Percentiles rank a stretch among this genome's conserved stretches.
Evolutionary conservation across 768 basidiomycete genomes (phyloP).

Genomic region (Chalciporus pseudorubinellus): DNA sequence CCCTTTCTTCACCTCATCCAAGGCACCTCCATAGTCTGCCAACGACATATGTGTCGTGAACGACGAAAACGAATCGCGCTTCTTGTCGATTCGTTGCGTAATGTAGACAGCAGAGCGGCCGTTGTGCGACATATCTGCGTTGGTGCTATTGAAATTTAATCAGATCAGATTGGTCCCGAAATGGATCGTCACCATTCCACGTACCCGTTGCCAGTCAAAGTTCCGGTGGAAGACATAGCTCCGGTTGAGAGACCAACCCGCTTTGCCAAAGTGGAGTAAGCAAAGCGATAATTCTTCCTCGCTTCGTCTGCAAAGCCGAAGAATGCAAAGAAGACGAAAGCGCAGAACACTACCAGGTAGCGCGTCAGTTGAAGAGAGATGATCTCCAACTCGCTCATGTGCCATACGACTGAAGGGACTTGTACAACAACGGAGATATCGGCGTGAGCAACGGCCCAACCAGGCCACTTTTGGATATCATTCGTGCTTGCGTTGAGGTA

Average conservation of each 20-base stretch:
- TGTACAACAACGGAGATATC: conserved; percentile 39
- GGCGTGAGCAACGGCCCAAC: conserved; percentile 40
- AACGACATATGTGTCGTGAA: conserved; percentile 44
- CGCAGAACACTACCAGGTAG: conserved; percentile 48
- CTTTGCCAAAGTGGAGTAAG: conserved; percentile 37
- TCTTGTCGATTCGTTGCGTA: conserved; percentile 42
- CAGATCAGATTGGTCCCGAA: background rate
- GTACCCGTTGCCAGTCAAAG: conserved; percentile 27
- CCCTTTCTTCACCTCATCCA: conserved; percentile 25
- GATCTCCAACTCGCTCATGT: conserved; percentile 11
- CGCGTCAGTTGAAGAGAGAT: conserved; percentile 41
- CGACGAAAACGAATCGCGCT: conserved; percentile 49
- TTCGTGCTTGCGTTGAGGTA: conserved; percentile 31
- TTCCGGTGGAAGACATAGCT: conserved; percentile 19
- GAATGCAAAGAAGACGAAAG: conserved; percentile 62
- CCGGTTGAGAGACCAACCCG: conserved; percentile 33
- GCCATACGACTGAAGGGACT: conserved; percentile 44
- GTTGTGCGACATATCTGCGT: conserved; percentile 15
- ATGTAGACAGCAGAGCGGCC: conserved; percentile 40
- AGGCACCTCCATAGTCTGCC: conserved; percentile 38
- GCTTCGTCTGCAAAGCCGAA: conserved; percentile 74
- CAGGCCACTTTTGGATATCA: conserved; percentile 40
- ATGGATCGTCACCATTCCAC: conserved; percentile 8
- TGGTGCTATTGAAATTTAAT: conserved; percentile 16
- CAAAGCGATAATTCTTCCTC: conserved; percentile 49